Evolutionary conservation across 495 filamentous ascomycete genomes (phyloP).

Genomic region (Hypoxylon subgilvum): DNA sequence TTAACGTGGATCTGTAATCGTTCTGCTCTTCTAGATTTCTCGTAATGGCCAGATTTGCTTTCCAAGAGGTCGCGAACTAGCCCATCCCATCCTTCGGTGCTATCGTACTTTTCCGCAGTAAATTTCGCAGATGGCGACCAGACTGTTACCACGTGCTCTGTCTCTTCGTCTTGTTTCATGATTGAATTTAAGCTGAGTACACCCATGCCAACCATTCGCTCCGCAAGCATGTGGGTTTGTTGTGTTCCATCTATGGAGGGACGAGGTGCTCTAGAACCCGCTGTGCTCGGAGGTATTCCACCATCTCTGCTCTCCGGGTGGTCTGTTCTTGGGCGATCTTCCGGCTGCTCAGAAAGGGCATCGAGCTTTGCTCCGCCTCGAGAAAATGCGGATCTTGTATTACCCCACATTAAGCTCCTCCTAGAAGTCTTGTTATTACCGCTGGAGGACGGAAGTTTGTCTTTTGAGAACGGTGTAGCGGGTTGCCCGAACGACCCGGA

Average conservation of each 20-base stretch:
- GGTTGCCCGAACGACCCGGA: conserved; percentile 48
- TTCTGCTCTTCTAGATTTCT: conserved; percentile 71
- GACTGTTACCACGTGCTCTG: conserved; percentile 77
- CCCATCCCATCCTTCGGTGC: conserved; percentile 73
- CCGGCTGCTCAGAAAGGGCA: conserved; percentile 54
- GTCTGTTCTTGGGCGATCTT: conserved; percentile 45
- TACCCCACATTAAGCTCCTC: conserved; percentile 84
- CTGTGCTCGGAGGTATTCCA: conserved; percentile 59
- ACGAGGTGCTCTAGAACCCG: conserved; percentile 55
- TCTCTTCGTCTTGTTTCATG: conserved; percentile 75
- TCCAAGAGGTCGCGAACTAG: conserved; percentile 75
- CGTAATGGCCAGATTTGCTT: conserved; percentile 73
- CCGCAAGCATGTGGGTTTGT: conserved; percentile 43
- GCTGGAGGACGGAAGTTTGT: conserved; percentile 51
- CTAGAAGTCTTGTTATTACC: conserved; percentile 68
- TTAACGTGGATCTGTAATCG: conserved; percentile 77
- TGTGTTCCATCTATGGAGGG: conserved; percentile 55
- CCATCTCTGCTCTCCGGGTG: conserved; percentile 52
- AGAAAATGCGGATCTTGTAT: conserved; percentile 54
- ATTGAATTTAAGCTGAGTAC: conserved; percentile 79
- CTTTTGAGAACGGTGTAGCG: conserved; percentile 46
- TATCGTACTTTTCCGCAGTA: conserved; percentile 58
- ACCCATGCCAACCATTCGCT: conserved; percentile 78
- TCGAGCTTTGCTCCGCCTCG: conserved; percentile 56
- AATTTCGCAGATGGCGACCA: conserved; percentile 67